Evolutionary conservation across 2,329 filamentous ascomycete species (phyloP), one percentile per base, ranked within the genome.

Genomic region (Tolypocladium nubicola): DNA sequence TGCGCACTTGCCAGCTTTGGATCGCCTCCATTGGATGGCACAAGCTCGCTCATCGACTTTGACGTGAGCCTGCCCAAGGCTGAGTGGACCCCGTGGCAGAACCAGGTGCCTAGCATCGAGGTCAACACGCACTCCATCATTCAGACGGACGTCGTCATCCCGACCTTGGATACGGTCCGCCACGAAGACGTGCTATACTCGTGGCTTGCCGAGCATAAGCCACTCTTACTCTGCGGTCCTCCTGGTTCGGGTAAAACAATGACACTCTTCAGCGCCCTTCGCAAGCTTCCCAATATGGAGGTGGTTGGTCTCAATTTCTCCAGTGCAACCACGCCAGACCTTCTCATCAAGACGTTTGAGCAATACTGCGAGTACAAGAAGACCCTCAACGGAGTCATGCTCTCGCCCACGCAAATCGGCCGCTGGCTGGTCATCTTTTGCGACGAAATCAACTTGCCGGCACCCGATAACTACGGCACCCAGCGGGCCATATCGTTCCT

Each of bases 311-410:
- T 99, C 70, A 99, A 99, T 75, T 99, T 99, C 73, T 99, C 95
- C 5, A 99, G 94, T 66, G 95, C 94, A 1, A 99, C 95, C 0
- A 99, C 94, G 0, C 95, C 94, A 1, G 95, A 99, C 71, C 84
- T 99, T 35, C 83, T 99, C 61, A 92, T 99, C 78, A 99, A 99
- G 80, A 99, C 95, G 0, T 96, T 99, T 64, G 94, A 99, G 75
- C 95, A 99, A 71, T 97, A 99, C 73, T 99, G 94, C 74, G 94
- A 99, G 74, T 99, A 99, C 76, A 95, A 93, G 78, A 99, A 99
- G 82, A 97, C 94, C 0, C 78, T 97, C 53, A 97, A 94, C 68
- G 94, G 94, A 47, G 91, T 97, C 23, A 88, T 97, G 66, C 87
- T 99, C 62, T 96, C 93, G 30, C 94, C 94, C 0, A 96, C 88